Conservation (phyloP, 805 yeast species). For the Candida quercuum region DNA sequence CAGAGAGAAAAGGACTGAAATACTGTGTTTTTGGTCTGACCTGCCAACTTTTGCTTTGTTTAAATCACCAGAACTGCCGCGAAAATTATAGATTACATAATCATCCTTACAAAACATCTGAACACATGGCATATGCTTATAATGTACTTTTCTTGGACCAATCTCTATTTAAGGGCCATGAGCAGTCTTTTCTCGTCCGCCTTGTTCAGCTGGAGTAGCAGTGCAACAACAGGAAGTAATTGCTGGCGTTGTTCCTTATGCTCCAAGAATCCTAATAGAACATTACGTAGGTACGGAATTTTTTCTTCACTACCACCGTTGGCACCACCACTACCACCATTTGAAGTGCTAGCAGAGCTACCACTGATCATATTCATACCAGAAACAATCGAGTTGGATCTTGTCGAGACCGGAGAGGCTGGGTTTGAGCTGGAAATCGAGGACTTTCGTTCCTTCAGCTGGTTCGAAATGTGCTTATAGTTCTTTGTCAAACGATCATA, state of each 20-base stretch:
- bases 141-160: too few species aligned
- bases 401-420: slow-evolving; percentile 25
- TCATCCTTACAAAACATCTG: too few species aligned
- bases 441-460: slow-evolving; percentile 31
- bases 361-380: slow-evolving; percentile 9
- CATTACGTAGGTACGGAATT: slow-evolving; percentile 81
- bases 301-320: slow-evolving; percentile 30
- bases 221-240: slow-evolving; percentile 79
- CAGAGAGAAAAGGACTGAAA: too few species aligned
- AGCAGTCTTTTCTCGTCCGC: slow-evolving; percentile 73
- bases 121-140: too few species aligned
- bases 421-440: slow-evolving; percentile 8
- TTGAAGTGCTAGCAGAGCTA: background rate
- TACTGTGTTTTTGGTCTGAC: too few species aligned
- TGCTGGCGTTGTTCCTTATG: slow-evolving; percentile 88
- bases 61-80: background rate
- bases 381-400: slow-evolving; percentile 33
- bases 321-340: background rate
- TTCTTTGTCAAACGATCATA: slow-evolving; percentile 65
- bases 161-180: slow-evolving; percentile 20
- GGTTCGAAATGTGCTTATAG: slow-evolving; percentile 54
- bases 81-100: too few species aligned
- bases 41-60: background rate
- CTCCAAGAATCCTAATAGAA: slow-evolving; percentile 84
- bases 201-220: slow-evolving; percentile 60